Conservation (phyloP, 257 asterid species). For the Solanum chiquidenum region DNA sequence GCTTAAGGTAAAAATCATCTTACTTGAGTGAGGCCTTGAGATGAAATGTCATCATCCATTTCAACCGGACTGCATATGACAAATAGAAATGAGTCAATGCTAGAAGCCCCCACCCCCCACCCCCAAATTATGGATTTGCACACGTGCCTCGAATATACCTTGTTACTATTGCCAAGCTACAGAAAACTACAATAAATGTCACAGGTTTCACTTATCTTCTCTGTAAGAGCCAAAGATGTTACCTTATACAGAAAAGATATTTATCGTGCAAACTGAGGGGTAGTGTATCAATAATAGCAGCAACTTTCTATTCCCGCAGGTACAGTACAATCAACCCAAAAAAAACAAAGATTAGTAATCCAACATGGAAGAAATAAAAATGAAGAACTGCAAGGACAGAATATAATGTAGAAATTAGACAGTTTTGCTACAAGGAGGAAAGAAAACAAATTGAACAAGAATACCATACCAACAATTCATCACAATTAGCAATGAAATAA, state of each 20-base stretch:
- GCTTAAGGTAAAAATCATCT: slow-evolving; percentile 3
- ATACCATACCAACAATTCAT: slow-evolving; percentile 57
- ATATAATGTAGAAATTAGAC: background rate
- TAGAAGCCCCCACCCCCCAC: background rate
- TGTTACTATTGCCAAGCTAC: background rate
- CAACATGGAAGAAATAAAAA: background rate
- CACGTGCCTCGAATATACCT: background rate
- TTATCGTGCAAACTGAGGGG: slow-evolving; percentile 74
- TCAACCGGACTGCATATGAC: slow-evolving; percentile 74
- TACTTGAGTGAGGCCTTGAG: slow-evolving; percentile 93
- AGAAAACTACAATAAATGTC: background rate
- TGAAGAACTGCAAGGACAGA: background rate
- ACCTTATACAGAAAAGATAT: slow-evolving; percentile 80
- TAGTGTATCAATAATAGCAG: slow-evolving; percentile 76
- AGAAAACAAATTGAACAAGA: background rate
- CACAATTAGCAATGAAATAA: slow-evolving; percentile 69
- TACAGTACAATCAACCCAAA: slow-evolving; percentile 4
- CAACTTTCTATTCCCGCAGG: slow-evolving; percentile 57
- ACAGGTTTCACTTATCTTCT: background rate
- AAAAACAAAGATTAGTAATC: background rate
- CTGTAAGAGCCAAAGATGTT: slow-evolving; percentile 1
- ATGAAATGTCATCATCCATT: slow-evolving; percentile 67
- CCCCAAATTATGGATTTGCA: background rate
- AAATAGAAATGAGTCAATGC: slow-evolving; percentile 5
- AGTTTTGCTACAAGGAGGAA: background rate